These are phyloP conservation scores for Pouteria campechiana DNA, from an alignment of 179 eudicot species.

Conservation along the genomic window DNA sequence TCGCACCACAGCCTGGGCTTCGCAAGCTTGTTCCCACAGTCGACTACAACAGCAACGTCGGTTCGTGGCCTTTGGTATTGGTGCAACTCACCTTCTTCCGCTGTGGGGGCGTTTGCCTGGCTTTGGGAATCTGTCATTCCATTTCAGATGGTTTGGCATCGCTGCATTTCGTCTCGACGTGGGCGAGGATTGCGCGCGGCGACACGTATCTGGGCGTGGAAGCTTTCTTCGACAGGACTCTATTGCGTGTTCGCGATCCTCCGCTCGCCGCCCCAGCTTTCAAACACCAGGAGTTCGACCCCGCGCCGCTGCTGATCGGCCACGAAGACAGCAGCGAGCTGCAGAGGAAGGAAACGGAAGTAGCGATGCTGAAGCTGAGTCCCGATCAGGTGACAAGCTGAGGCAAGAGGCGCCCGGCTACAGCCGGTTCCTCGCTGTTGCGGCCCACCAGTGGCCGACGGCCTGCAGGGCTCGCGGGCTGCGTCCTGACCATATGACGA, in stretches of 20 bases:
- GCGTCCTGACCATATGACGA: constrained; percentile 10
- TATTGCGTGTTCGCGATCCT: constrained; percentile 8
- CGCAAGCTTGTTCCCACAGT: constrained; percentile 4
- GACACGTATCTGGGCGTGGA: constrained; percentile 6
- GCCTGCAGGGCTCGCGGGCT: constrained; percentile 20
- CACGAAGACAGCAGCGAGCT: constrained; percentile 7
- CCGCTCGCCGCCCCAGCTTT: background rate
- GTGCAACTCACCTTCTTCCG: constrained; percentile 22
- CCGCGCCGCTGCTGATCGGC: constrained; percentile 20
- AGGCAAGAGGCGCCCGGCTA: constrained; percentile 6
- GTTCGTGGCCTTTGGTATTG: constrained; percentile 14
- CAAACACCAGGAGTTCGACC: constrained; percentile 7
- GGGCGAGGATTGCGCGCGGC: constrained; percentile 22
- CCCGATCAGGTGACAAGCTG: constrained; percentile 13
- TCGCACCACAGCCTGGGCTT: background rate
- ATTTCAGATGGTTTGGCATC: constrained; percentile 22
- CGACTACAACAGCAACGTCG: constrained; percentile 5
- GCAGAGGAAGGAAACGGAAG: constrained; percentile 9
- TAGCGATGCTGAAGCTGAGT: constrained; percentile 14
- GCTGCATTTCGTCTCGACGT: constrained; percentile 20
- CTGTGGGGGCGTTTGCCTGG: constrained; percentile 22
- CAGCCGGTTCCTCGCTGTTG: constrained; percentile 13
- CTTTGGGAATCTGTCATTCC: constrained; percentile 18
- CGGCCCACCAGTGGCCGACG: constrained; percentile 24
- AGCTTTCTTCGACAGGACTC: constrained; percentile 17